These are phyloP conservation scores for Solanum commersonii DNA, from an alignment of 257 asterid genomes.

Conservation along the genomic window DNA sequence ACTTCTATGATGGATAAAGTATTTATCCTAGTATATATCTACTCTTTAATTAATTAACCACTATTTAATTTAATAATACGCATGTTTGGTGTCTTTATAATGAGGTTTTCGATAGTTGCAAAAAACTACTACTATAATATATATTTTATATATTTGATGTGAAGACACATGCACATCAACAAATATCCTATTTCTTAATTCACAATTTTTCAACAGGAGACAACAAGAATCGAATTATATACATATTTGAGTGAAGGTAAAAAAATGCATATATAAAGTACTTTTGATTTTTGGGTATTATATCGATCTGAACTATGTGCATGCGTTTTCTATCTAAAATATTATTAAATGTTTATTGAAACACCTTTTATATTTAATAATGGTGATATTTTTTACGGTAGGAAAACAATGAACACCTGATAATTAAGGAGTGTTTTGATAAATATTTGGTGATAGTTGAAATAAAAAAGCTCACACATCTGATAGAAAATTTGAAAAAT, in stretches of 20 bases:
- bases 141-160: not conserved
- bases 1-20: not conserved
- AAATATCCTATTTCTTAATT: not conserved
- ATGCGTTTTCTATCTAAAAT: not conserved
- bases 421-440: too few relatives aligned
- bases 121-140: not conserved
- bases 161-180: not conserved
- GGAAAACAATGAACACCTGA: too few relatives aligned
- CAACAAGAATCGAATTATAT: not conserved
- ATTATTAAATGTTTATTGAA: not conserved
- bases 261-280: too few relatives aligned
- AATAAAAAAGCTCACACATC: not conserved
- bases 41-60: not conserved
- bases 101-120: not conserved
- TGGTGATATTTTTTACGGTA: not conserved
- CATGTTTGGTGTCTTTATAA: not conserved
- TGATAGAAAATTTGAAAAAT: not conserved
- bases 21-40: not conserved
- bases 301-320: not conserved
- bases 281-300: rapidly evolving
- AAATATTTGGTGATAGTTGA: not conserved
- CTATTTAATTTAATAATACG: not conserved
- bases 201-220: not conserved
- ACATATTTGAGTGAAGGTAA: not conserved
- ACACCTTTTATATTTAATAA: not conserved